phyloP scores from a whole-genome alignment of 371 early-diverging fungal genomes.

The Vairimorpha necatrix region DNA sequence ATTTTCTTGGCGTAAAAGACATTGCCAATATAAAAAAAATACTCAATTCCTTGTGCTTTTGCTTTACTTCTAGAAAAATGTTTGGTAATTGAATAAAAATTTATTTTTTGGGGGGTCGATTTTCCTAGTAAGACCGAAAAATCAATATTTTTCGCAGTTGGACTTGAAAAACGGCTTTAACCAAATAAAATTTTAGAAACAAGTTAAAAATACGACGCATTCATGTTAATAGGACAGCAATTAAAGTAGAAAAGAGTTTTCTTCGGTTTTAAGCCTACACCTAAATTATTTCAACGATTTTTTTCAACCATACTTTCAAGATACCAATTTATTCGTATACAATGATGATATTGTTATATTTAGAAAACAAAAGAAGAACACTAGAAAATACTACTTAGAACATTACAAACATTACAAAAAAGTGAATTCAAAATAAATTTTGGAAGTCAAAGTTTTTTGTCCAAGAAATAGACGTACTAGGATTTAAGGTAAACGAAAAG shows the following conservation, averaged over 20 bases:
- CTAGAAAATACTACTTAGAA: not conserved
- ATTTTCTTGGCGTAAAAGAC: too few species aligned
- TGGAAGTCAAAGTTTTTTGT: not conserved
- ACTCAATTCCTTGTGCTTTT: too few species aligned
- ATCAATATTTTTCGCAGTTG: constrained; percentile 24
- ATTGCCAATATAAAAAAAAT: too few species aligned
- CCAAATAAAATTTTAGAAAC: constrained; percentile 57
- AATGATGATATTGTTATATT: constrained; percentile 19
- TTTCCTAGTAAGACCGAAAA: too few species aligned
- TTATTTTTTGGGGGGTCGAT: too few species aligned
- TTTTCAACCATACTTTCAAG: constrained; percentile 9
- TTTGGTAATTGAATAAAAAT: too few species aligned
- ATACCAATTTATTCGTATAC: not conserved
- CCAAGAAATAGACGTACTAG: constrained; percentile 25
- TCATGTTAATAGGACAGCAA: constrained; percentile 45
- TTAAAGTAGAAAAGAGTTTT: not conserved
- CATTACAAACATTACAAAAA: not conserved
- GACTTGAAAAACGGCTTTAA: constrained; percentile 22
- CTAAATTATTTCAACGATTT: not conserved
- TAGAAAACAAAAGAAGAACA: constrained; percentile 17
- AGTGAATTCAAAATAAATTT: not conserved
- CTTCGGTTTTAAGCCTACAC: not conserved
- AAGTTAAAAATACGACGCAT: constrained; percentile 59
- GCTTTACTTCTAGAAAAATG: too few species aligned
- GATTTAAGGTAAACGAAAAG: constrained; percentile 2